Base-by-base conservation (phyloP, 2,329 filamentous ascomycete species). In the Emergomyces africanus region DNA sequence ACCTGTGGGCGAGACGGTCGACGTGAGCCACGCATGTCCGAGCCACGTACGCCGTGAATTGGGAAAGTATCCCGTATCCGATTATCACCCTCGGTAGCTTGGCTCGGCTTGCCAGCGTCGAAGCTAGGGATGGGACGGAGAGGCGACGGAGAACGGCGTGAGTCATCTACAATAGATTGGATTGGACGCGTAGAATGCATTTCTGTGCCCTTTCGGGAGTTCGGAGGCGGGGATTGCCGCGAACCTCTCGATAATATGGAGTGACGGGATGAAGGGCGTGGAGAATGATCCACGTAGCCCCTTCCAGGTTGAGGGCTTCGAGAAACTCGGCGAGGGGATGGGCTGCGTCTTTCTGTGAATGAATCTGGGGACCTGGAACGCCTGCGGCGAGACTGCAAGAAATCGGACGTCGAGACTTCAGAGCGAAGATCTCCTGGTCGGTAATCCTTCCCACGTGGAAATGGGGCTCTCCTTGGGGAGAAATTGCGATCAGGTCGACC, bases 1-100 rank as follows among this genome's bases (percentile, higher is more conserved):
- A 74, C 64, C 61, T 72, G 72, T 54, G 74, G 72, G 42, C 74
- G 70, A 53, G 74, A 68, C 28, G 73, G 71, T 42, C 76, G 70
- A 53, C 64, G 68, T 59, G 68, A 69, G 57, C 66, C 64, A 4
- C 67, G 67, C 33, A 64, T 61, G 61, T 74, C 70, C 58, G 67
- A 70, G 55, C 64, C 61, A 64, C 69, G 71, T 63, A 66, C 68
- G 35, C 66, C 68, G 65, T 71, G 70, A 41, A 66, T 66, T 30
- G 69, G 61, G 59, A 71, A 72, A 54, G 66, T 61, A 64, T 74
- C 71, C 60, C 68, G 71, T 33, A 66, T 61, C 41, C 66, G 63
- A 61, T 64, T 64, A 57, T 71, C 70, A 20, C 67, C 67, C 61
- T 73, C 70, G 57, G 66, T 64, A 48, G 67, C 60, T 57, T 66